Evolutionary conservation across 2,329 filamentous ascomycete species (phyloP).

Genomic region (Cadophora luteo-olivacea): DNA sequence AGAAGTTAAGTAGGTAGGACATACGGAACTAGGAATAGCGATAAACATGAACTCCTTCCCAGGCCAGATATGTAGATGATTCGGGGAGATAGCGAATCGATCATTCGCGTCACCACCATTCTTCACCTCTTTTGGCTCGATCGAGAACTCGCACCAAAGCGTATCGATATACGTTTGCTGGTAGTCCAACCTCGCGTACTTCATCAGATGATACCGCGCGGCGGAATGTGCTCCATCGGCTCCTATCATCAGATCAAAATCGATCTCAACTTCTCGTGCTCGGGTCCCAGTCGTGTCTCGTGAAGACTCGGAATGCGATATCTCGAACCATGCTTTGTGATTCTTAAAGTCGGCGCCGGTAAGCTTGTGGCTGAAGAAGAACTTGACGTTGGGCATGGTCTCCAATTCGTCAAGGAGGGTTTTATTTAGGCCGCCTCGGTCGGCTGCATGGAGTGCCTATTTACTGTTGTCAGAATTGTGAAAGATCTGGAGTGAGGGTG

Average conservation of each 20-base stretch:
- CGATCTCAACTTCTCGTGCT: constrained; percentile 73
- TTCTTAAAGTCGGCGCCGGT: constrained; percentile 84
- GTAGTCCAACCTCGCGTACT: constrained; percentile 89
- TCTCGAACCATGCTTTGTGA: constrained; percentile 88
- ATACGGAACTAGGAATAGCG: constrained; percentile 73
- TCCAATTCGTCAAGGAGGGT: constrained; percentile 84
- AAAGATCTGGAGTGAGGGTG: background rate
- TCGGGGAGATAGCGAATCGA: constrained; percentile 81
- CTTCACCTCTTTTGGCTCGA: constrained; percentile 58
- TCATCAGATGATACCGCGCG: constrained; percentile 93
- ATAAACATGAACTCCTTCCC: constrained; percentile 97
- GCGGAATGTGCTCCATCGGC: constrained; percentile 95
- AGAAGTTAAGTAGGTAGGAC: background rate
- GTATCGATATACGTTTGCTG: constrained; percentile 95
- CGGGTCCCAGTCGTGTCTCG: constrained; percentile 31
- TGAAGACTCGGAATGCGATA: constrained; percentile 48
- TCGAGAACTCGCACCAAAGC: constrained; percentile 94
- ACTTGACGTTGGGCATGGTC: constrained; percentile 83
- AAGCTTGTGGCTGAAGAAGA: constrained; percentile 94
- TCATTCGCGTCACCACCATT: constrained; percentile 45
- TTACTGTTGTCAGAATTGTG: constrained; percentile 4
- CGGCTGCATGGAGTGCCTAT: constrained; percentile 84
- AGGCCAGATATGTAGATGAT: constrained; percentile 98
- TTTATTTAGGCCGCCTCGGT: constrained; percentile 84
- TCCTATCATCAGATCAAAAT: constrained; percentile 93